Evolutionary conservation across 176 grass and related monocot genomes (phyloP).

Genomic region (Hyparrhenia diplandra): DNA sequence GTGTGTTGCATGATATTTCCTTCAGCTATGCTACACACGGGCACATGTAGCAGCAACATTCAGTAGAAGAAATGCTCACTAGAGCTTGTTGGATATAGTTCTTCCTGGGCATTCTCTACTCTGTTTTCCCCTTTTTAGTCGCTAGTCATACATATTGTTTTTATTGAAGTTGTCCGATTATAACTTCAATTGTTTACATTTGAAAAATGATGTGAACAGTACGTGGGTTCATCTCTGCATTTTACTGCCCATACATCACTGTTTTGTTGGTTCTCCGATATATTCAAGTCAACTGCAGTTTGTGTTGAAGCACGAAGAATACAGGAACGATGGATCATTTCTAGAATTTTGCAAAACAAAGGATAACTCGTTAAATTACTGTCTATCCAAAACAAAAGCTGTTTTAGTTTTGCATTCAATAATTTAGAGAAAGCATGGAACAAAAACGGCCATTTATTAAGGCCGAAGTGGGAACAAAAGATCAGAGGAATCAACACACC

Average conservation of each 20-base stretch:
- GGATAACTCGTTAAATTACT: not conserved
- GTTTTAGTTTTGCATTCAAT: not conserved
- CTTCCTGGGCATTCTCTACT: not conserved
- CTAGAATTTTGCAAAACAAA: not conserved
- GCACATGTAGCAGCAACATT: constrained; percentile 4
- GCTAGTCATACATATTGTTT: not conserved
- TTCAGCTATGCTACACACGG: not conserved
- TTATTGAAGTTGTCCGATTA: not conserved
- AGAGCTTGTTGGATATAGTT: constrained; percentile 4
- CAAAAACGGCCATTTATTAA: not conserved
- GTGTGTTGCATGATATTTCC: constrained; percentile 12
- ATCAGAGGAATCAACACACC: not conserved
- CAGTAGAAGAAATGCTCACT: constrained; percentile 9
- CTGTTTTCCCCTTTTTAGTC: not conserved
- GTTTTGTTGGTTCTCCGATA: not conserved
- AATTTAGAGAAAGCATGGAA: not conserved
- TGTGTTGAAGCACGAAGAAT: not conserved
- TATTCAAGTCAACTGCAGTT: not conserved
- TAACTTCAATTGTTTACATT: constrained; percentile 12
- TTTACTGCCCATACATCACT: not conserved
- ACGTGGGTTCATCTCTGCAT: not conserved
- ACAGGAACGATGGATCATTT: not conserved
- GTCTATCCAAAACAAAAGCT: not conserved
- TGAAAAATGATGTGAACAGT: constrained; percentile 18
- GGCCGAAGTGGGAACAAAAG: not conserved